These are phyloP conservation scores for Parachaetomium inaequale DNA, from an alignment of 495 filamentous ascomycete species.

Conservation along the genomic window DNA sequence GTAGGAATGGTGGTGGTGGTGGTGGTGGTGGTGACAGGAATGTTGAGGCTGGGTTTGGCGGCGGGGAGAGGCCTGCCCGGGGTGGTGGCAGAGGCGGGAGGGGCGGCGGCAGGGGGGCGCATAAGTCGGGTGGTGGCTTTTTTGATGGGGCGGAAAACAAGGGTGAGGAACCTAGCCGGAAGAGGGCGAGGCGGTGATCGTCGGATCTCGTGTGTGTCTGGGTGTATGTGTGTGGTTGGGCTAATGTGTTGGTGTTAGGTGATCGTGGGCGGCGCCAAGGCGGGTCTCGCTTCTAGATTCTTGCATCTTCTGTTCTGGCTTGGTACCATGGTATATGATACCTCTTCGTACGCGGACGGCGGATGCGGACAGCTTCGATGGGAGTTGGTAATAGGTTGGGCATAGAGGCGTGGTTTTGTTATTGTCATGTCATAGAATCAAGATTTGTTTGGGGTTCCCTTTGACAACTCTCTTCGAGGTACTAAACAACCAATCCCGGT, in stretches of 20 bases:
- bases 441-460: neutral
- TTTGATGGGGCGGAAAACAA: neutral
- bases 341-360: neutral
- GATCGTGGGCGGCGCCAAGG: neutral
- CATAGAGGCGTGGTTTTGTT: neutral
- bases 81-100: neutral
- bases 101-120: neutral
- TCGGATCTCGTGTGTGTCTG: neutral
- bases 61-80: neutral
- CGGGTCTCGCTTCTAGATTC: neutral
- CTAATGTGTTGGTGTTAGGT: conserved; percentile 9
- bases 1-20: neutral
- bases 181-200: conserved; percentile 14
- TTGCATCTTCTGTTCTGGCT: neutral
- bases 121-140: neutral
- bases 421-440: conserved; percentile 1
- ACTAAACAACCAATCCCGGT: no score
- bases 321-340: conserved; percentile 6
- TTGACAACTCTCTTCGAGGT: neutral
- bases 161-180: conserved; percentile 21
- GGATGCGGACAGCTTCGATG: neutral
- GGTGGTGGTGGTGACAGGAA: neutral
- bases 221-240: conserved; percentile 7
- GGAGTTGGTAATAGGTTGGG: neutral
- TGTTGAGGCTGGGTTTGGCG: neutral